A percentile compares a stretch with the other conserved stretches of the same genome.
These are phyloP conservation scores for Botryotinia convoluta DNA, from an alignment of 2,329 filamentous ascomycete genomes.

Conservation along the genomic window DNA sequence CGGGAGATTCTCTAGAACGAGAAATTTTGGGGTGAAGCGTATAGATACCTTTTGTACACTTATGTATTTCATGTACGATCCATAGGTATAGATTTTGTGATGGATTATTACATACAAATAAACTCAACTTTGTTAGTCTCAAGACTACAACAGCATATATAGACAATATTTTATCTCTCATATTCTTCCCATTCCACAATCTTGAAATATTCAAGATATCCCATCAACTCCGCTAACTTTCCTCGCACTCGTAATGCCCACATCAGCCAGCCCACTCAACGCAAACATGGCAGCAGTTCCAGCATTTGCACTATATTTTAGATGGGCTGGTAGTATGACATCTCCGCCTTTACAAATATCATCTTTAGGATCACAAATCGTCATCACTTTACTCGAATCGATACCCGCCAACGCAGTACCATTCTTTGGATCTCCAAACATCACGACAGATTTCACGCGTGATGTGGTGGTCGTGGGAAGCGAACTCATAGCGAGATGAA, in stretches of 20 bases:
- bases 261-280: slow-evolving; percentile 24
- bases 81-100: background rate
- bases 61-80: background rate
- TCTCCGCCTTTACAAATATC: slow-evolving; percentile 32
- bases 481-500: slow-evolving; percentile 29
- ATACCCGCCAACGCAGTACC: slow-evolving; percentile 30
- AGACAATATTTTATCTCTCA: background rate
- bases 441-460: slow-evolving; percentile 28
- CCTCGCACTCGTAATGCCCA: slow-evolving; percentile 33
- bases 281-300: slow-evolving; percentile 32
- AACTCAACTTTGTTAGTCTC: slow-evolving; percentile 2
- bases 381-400: slow-evolving; percentile 28
- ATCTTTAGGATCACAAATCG: slow-evolving; percentile 30
- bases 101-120: background rate
- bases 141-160: background rate
- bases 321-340: slow-evolving; percentile 24
- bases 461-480: slow-evolving; percentile 24
- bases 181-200: background rate
- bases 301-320: slow-evolving; percentile 32
- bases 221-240: slow-evolving; percentile 17
- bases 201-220: slow-evolving; percentile 1
- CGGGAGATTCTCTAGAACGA: slow-evolving; percentile 32
- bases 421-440: slow-evolving; percentile 36
- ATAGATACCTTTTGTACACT: slow-evolving; percentile 1
- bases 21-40: slow-evolving; percentile 20